These are phyloP conservation scores for Otatea glauca DNA, from an alignment of 176 grass and related monocot species.

Conservation along the genomic window DNA sequence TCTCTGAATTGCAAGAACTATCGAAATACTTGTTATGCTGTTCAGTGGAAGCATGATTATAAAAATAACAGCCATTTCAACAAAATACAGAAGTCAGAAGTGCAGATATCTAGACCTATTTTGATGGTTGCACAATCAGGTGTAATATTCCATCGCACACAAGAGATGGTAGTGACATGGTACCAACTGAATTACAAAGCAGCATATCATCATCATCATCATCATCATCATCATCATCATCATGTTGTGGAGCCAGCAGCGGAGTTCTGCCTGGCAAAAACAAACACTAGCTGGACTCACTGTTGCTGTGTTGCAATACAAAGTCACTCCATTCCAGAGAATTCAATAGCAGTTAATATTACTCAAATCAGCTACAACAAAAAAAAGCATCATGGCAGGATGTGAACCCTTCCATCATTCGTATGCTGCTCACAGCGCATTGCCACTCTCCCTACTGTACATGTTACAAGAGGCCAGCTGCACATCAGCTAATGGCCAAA, in stretches of 20 bases:
- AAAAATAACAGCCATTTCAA: neutral
- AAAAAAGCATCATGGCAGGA: slow-evolving; percentile 21
- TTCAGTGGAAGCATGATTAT: neutral
- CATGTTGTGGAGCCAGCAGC: neutral
- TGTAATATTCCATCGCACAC: neutral
- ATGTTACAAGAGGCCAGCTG: slow-evolving; percentile 45
- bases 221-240: neutral
- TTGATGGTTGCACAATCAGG: neutral
- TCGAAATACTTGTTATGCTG: neutral
- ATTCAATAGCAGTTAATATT: slow-evolving; percentile 42
- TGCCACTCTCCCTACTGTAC: slow-evolving; percentile 51
- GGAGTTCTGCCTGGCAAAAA: slow-evolving; percentile 5
- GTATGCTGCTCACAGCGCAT: slow-evolving; percentile 33
- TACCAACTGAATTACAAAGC: neutral
- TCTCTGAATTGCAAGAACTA: too few relatives aligned
- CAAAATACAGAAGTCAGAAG: neutral
- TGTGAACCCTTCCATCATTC: neutral
- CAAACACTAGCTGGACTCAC: neutral
- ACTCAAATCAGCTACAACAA: slow-evolving; percentile 36
- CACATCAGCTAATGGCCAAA: slow-evolving; percentile 32
- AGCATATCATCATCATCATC: neutral
- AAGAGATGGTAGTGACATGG: neutral
- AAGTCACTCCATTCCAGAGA: slow-evolving; percentile 2
- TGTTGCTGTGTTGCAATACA: slow-evolving; percentile 3
- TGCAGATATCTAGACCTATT: too few relatives aligned